These are phyloP conservation scores for Solanum corneliomulleri DNA, from an alignment of 257 asterid species.

Conservation along the genomic window DNA sequence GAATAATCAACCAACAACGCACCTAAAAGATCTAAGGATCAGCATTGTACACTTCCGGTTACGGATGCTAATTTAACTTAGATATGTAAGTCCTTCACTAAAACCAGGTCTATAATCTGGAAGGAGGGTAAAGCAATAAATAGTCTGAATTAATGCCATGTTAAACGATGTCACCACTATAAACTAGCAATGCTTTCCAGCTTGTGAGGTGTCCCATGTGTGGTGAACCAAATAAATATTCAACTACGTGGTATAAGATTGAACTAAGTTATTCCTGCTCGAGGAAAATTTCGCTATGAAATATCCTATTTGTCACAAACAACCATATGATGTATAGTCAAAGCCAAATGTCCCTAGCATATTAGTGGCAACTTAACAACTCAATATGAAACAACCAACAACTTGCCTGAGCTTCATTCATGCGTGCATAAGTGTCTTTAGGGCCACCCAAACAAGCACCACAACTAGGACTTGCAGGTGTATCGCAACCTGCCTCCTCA, in stretches of 20 bases:
- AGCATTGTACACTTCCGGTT: background rate
- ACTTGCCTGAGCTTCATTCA: slow-evolving; percentile 89
- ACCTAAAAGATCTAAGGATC: background rate
- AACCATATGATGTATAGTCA: background rate
- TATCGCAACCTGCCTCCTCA: slow-evolving; percentile 99
- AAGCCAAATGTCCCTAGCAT: background rate
- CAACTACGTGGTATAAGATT: background rate
- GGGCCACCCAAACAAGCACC: slow-evolving; percentile 99
- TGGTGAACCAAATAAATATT: background rate
- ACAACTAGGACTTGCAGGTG: slow-evolving; percentile 95
- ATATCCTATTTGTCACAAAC: background rate
- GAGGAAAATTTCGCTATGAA: background rate
- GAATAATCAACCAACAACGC: background rate
- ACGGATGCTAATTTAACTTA: background rate
- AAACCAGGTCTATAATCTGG: background rate
- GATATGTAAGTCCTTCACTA: background rate
- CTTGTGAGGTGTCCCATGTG: background rate
- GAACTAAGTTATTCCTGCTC: background rate
- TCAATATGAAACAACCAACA: background rate
- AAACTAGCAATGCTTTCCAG: background rate
- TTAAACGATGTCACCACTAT: background rate
- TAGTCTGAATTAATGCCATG: background rate
- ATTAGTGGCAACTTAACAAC: background rate
- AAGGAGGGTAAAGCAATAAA: background rate
- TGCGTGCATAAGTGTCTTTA: slow-evolving; percentile 86